Evolutionary conservation across 2,329 filamentous ascomycete species (phyloP).

Genomic region (Colletotrichum sp.): DNA sequence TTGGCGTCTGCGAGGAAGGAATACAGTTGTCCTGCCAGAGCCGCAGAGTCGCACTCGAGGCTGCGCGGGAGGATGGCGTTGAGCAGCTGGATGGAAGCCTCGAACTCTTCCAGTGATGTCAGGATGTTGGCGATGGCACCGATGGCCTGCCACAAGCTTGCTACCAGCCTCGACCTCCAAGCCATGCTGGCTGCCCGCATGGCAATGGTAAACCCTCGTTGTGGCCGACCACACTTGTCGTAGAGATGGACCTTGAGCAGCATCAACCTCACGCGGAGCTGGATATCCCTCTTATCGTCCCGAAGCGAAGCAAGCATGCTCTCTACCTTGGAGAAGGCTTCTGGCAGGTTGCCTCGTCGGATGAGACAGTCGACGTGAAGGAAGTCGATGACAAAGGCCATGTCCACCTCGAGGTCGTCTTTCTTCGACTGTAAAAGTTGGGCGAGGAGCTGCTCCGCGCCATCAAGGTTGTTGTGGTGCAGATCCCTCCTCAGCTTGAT

Average conservation of each 20-base stretch:
- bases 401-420: constrained; percentile 58
- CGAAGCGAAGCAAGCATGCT: constrained; percentile 44
- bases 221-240: constrained; percentile 69
- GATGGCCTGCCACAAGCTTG: constrained; percentile 75
- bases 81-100: constrained; percentile 68
- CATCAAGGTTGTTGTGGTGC: constrained; percentile 57
- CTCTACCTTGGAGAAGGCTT: constrained; percentile 55
- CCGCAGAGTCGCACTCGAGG: constrained; percentile 71
- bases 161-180: constrained; percentile 71
- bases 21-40: constrained; percentile 71
- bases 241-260: constrained; percentile 76
- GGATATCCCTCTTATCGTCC: constrained; percentile 58
- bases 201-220: constrained; percentile 78
- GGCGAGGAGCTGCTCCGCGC: constrained; percentile 53
- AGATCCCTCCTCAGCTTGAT: constrained; percentile 70
- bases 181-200: constrained; percentile 78
- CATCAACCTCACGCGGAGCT: constrained; percentile 73
- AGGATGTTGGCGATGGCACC: constrained; percentile 72
- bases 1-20: constrained; percentile 75
- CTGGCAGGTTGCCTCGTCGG: constrained; percentile 51
- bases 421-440: constrained; percentile 57
- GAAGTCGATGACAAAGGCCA: constrained; percentile 55
- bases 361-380: constrained; percentile 58
- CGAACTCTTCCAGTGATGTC: constrained; percentile 73
- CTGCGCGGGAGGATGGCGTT: constrained; percentile 76